These are phyloP conservation scores for Suhomyces guaymorum DNA, from an alignment of 1,139 yeast species.

Conservation along the genomic window DNA sequence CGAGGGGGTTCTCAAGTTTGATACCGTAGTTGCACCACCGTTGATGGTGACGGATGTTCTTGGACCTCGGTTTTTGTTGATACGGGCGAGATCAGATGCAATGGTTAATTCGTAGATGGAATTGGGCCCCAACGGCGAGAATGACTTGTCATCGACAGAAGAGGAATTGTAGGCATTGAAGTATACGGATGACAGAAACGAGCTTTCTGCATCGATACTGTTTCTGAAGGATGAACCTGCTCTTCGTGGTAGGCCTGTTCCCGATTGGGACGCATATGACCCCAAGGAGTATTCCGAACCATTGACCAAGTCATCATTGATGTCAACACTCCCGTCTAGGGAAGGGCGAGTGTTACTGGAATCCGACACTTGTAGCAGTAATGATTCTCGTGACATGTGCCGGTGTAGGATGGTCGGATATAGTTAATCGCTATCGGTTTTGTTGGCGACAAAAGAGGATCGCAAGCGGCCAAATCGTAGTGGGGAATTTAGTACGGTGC, in stretches of 20 bases:
- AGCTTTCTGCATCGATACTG: conserved; percentile 42
- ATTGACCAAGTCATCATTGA: conserved; percentile 42
- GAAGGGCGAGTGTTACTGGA: conserved; percentile 22
- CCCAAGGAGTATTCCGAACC: conserved; percentile 29
- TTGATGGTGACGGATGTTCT: conserved; percentile 39
- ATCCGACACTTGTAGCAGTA: conserved; percentile 6
- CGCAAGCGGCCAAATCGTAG: no score
- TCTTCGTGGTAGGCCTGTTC: conserved; percentile 16
- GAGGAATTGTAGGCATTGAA: conserved; percentile 28
- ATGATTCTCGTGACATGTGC: conserved; percentile 12
- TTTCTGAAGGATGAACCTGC: conserved; percentile 33
- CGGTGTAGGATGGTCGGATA: background rate
- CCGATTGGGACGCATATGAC: conserved; percentile 18
- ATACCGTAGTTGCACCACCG: conserved; percentile 42
- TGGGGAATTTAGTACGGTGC: no score
- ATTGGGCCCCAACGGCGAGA: conserved; percentile 74
- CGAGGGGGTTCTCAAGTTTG: conserved; percentile 68
- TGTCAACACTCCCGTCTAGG: conserved; percentile 33
- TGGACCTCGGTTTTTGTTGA: conserved; percentile 34
- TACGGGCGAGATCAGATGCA: conserved; percentile 52
- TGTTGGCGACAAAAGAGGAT: no score
- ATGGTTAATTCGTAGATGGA: conserved; percentile 74
- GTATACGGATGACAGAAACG: conserved; percentile 34
- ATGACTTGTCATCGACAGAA: conserved; percentile 22
- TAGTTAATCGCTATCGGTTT: no score